Conservation (phyloP, 441 rosid genomes). For the Macaranga tanarius region DNA sequence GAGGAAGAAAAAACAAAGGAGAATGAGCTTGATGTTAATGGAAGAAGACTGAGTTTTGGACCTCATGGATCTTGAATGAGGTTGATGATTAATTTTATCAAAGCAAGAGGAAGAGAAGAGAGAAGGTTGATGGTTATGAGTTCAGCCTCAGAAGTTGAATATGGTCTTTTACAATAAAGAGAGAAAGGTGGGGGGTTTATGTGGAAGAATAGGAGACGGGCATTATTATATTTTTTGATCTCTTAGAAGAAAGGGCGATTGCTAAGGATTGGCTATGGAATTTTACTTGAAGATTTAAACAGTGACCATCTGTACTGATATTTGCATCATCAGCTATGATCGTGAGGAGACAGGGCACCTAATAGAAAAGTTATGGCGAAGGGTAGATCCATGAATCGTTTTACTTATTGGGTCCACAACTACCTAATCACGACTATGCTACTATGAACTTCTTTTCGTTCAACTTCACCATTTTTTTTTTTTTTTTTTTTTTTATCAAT, state of each 20-base stretch:
- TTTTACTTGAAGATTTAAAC: background rate
- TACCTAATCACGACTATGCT: background rate
- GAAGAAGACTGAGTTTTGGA: conserved; percentile 46
- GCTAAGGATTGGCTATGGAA: background rate
- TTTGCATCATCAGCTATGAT: background rate
- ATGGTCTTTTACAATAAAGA: background rate
- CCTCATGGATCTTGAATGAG: conserved; percentile 32
- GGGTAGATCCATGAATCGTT: background rate
- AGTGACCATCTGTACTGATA: background rate
- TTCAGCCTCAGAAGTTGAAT: background rate
- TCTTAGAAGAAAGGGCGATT: background rate
- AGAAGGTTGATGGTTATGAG: background rate
- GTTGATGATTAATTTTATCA: too few species aligned
- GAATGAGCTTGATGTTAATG: conserved; percentile 52
- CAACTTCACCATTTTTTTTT: too few species aligned
- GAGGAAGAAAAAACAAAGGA: conserved; percentile 48
- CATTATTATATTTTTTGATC: background rate
- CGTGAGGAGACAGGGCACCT: background rate
- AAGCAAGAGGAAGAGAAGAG: background rate
- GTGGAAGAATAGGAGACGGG: background rate
- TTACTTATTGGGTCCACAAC: background rate
- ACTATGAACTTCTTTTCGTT: too few species aligned
- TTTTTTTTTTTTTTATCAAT: too few species aligned
- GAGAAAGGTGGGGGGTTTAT: background rate
- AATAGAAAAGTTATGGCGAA: background rate